Evolutionary conservation across 2,329 filamentous ascomycete genomes (phyloP).

Genomic region (Trichoderma cornu-damae): DNA sequence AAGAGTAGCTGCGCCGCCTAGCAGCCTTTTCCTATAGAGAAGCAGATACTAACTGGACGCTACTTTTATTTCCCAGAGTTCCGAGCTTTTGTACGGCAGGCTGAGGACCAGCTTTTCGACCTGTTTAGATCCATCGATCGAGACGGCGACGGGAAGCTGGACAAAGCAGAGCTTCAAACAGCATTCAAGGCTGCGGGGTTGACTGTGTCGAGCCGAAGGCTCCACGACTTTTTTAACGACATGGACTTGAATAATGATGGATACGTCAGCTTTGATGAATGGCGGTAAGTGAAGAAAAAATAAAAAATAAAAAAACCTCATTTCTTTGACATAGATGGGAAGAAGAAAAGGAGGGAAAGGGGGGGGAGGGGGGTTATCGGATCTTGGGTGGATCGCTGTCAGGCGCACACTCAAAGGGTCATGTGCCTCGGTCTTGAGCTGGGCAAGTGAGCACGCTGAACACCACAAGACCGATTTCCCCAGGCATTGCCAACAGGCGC

Average conservation of each 20-base stretch:
- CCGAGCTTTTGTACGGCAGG: conserved; percentile 76
- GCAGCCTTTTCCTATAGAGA: background rate
- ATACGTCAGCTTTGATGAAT: conserved; percentile 85
- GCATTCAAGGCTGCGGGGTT: conserved; percentile 78
- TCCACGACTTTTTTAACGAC: conserved; percentile 82
- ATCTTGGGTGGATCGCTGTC: conserved; percentile 16
- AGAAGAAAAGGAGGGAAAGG: no score
- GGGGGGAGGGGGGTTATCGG: background rate
- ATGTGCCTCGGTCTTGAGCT: conserved; percentile 23
- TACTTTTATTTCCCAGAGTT: conserved; percentile 62
- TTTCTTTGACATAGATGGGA: background rate
- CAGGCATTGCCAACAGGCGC: background rate
- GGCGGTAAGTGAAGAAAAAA: conserved; percentile 65
- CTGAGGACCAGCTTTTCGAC: conserved; percentile 74
- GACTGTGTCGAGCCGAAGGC: conserved; percentile 67
- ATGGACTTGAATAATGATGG: conserved; percentile 89
- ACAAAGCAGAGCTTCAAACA: conserved; percentile 73
- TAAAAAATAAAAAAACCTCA: no score
- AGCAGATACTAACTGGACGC: conserved; percentile 10
- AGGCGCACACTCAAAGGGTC: conserved; percentile 19
- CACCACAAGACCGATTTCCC: conserved; percentile 12
- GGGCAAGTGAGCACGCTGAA: conserved; percentile 1
- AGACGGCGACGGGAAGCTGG: conserved; percentile 78
- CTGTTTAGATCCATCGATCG: conserved; percentile 85
- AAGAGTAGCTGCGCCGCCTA: background rate